Base-by-base conservation (phyloP, 345 rosid species). In the Camelina sativa region DNA sequence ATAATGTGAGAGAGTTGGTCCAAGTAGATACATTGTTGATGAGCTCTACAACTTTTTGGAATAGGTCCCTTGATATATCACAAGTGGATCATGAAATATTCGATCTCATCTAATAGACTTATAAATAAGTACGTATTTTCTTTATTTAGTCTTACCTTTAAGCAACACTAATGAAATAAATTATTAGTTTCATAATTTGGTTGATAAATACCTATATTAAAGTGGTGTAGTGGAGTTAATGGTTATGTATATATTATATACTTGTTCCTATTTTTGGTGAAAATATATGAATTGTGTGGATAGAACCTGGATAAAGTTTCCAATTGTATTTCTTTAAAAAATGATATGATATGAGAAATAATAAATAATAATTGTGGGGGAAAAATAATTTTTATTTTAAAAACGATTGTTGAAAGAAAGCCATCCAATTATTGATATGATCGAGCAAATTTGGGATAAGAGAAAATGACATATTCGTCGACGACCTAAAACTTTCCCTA, bases 341-440 rank as follows among this genome's bases (percentile, higher is more conserved):
- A 19, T 47, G 30, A 30, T 52, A 63, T 28, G 40, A 37, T 2
- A 38, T 34, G 3, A 16, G 11, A 12, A 19, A 58, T 23, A 7
- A 0, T 9, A 0, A 51, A 46, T 22, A 57, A 17, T 7, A 8
- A 25, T 35, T 57, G 59, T 74, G 56, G 48, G 56, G 48, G 57
- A 9, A 73, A 55, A 44, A 20, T 40, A 28, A 28, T 11, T 10
- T 8, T 8, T 8, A 41, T 38, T 9, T 2, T 25, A 41, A 28
- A 53, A 62, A 15, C 11, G 44, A 73, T 32, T 56, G 48, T 56
- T 56, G 71, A 74, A 66, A 60, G 54, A 67, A 61, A 61, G 63
- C 48, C 74, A 68, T 61, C 74, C 63, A 68, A 76, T 68, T 40
- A 75, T 61, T 68, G 68, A 61, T 52, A n/a, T 75, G 74, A 22